Evolutionary conservation across 257 asterid species (phyloP).

Genomic region (Salvia miltiorrhiza): DNA sequence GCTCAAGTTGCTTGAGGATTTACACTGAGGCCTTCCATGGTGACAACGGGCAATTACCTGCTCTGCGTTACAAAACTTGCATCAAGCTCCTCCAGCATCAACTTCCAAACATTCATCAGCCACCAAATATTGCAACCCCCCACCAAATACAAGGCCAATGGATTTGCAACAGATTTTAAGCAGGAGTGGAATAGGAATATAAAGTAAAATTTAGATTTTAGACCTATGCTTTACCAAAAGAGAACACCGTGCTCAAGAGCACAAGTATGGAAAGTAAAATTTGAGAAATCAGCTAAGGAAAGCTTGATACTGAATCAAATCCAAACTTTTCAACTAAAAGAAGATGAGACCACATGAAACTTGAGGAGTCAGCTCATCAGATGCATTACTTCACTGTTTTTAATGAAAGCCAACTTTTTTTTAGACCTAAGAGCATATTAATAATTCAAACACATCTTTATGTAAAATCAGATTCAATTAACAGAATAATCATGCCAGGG

Average conservation of each 20-base stretch:
- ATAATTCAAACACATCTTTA: not conserved
- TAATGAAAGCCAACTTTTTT: not conserved
- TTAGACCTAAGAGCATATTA: not conserved
- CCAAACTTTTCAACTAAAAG: not conserved
- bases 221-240: not conserved
- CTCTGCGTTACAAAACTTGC: conserved; percentile 6
- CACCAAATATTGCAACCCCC: conserved; percentile 10
- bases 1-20: not conserved
- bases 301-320: not conserved
- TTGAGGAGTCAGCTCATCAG: not conserved
- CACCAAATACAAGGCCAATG: not conserved
- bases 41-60: conserved; percentile 16
- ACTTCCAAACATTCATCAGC: conserved; percentile 18
- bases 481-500: not conserved
- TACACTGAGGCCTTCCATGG: conserved; percentile 4
- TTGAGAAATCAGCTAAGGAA: not conserved
- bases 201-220: not conserved
- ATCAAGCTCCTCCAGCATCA: conserved; percentile 23
- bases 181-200: not conserved
- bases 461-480: conserved; percentile 3
- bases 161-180: not conserved
- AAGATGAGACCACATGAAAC: not conserved
- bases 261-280: not conserved
- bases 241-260: not conserved
- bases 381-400: not conserved